Base-by-base conservation (phyloP, 1,284 basidiomycete genomes). In the Flammula alnicola region DNA sequence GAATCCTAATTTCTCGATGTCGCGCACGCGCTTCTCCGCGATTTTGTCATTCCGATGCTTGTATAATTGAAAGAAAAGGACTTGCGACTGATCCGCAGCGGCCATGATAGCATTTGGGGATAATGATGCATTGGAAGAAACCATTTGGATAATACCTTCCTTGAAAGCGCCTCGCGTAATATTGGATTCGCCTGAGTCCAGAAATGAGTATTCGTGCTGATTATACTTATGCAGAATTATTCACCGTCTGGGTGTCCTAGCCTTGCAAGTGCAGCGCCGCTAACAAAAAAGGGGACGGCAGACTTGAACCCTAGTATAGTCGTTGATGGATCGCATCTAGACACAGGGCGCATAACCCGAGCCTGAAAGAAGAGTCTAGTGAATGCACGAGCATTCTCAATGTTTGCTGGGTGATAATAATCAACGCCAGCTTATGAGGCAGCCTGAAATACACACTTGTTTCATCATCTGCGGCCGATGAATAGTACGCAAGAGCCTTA, bases 41-140 rank as follows among this genome's bases (percentile, higher is more conserved):
- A 82, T 74, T 4, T 70, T 64, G 42, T 92, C 80, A 62, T 93
- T 80, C 39, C 75, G 74, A 69, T 94, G 86, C 64, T 96, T 93
- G 70, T 97, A 97, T 25, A 97, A 74, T 64, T 88, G 88, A 73
- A 93, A 95, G 71, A 93, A 93, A 23, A 95, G 73, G 0, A 81
- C 76, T 65, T 94, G 91, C 2, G 77, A 75, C 3, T 80, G 75
- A 26, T 70, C 64, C 3, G 83, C 75, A 20, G 79, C 80, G 8
- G 74, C 72, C 6, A 86, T 83, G 51, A 95, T 90, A 55, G 88
- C 82, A 10, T 78, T 78, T 45, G 81, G 79, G 0, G 91, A 90
- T 55, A 93, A 74, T 0, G 91, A 94, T 1, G 95, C 84, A 65
- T 95, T 94, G 33, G 84, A 86, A 4, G 93, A 95, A 44, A 95